Evolutionary conservation across 345 rosid species (phyloP), one percentile per base, ranked within the genome.

Genomic region (Passiflora organensis): DNA sequence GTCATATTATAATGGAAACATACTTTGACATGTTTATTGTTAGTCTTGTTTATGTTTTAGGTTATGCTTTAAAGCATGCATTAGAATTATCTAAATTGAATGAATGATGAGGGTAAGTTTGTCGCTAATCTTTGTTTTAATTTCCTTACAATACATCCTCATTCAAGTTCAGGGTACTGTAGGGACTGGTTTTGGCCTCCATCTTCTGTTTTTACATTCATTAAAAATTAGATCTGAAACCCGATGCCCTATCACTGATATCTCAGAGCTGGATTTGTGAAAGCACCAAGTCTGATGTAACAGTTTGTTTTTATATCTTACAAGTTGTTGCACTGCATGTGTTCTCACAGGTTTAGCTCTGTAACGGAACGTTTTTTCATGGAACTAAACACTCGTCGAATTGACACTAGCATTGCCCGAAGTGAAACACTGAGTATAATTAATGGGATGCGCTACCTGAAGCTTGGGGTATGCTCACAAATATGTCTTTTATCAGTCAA

Each of bases 401-500:
- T 80, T 60, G 99, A 93, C 62, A 75, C 80, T 53, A 89, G 73
- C 76, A 79, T 79, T 73, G 87, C 86, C 42, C 84, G 97, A 75
- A 86, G 96, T 73, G 99, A 89, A 72, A 80, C 91, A 55, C 91
- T 93, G 24, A 86, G 95, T 63, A 84, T 93, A 59, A 89, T 93
- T 53, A 93, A 89, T 79, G 97, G 99, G 59, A 86, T 93, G 99
- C 97, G 97, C 49, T 93, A 93, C 81, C 76, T 93, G 58, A 89
- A 86, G 71, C 95, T 93, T 55, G 95, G 96, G 91, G 96, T 93
- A 81, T 66, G 86, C 70, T 51, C 60, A 21, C 53, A 53, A 22
- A 55, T 42, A 23, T 10, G n/a, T 43, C 59, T 69, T 28, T 67
- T 66, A 25, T 41, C 55, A 56, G 24, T 32, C 19, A 49, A 48